phyloP scores from a whole-genome alignment of 2,329 filamentous ascomycete genomes.

The Beauveria brongniartii region DNA sequence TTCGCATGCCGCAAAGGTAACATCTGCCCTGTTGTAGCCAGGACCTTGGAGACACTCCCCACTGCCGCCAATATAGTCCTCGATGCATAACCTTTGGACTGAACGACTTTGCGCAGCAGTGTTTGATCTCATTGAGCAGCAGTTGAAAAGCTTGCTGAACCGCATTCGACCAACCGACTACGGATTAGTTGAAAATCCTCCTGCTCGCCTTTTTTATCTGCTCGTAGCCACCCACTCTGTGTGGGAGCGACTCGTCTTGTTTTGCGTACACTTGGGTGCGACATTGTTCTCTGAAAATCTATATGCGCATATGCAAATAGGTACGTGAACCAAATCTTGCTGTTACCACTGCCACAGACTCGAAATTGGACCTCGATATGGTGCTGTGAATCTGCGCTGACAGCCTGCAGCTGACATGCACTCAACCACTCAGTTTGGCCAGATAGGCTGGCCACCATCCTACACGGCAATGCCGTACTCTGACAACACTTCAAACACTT shows the following conservation, averaged over 20 bases:
- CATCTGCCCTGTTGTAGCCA: not conserved
- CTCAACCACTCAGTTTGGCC: constrained; percentile 4
- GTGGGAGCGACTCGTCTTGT: not conserved
- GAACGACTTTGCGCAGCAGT: not conserved
- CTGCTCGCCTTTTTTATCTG: not conserved
- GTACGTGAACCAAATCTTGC: not conserved
- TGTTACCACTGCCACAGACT: not conserved
- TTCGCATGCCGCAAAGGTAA: not conserved
- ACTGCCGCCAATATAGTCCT: not conserved
- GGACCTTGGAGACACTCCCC: not conserved
- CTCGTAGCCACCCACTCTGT: not conserved
- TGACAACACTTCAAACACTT: not conserved
- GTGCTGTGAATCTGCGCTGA: not conserved
- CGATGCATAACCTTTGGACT: not conserved
- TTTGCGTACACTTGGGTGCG: not conserved
- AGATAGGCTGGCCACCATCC: constrained; percentile 2
- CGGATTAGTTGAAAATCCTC: not conserved
- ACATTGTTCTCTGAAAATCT: not conserved
- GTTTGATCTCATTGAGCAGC: not conserved
- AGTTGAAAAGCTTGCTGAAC: not conserved
- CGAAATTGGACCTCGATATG: not conserved
- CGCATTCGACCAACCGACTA: not conserved
- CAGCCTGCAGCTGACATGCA: not conserved
- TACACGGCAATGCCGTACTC: not conserved
- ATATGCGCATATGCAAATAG: not conserved